Evolutionary conservation across 2,329 filamentous ascomycete species (phyloP).

Genomic region (Cladosporium velox): DNA sequence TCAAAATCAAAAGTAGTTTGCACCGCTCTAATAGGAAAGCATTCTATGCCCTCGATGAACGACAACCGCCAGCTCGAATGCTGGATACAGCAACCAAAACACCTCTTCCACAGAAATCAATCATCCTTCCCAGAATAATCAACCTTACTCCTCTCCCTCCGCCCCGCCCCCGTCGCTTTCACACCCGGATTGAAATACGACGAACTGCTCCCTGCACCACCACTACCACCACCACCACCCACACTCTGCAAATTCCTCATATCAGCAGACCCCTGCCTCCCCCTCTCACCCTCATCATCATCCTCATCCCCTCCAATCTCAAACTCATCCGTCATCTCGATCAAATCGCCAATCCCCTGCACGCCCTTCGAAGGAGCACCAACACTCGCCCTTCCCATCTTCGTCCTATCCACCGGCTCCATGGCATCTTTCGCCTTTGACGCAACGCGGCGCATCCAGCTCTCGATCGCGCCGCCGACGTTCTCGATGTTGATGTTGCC

Average conservation of each 20-base stretch:
- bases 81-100: too few relatives aligned
- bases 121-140: constrained; percentile 33
- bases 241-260: constrained; percentile 20
- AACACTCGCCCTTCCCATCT: constrained; percentile 33
- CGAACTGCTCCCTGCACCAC: constrained; percentile 26
- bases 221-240: constrained; percentile 2
- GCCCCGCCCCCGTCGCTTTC: constrained; percentile 21
- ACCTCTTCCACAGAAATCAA: constrained; percentile 23
- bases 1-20: too few relatives aligned
- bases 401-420: constrained; percentile 24
- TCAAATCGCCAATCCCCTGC: constrained; percentile 62
- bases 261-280: constrained; percentile 30
- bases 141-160: constrained; percentile 27
- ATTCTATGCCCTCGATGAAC: too few relatives aligned
- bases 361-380: constrained; percentile 39
- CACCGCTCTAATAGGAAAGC: too few relatives aligned
- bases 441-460: constrained; percentile 84
- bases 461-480: constrained; percentile 83
- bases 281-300: constrained; percentile 32
- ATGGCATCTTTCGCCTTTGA: constrained; percentile 52
- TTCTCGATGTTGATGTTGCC: constrained; percentile 64
- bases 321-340: constrained; percentile 68
- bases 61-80: too few relatives aligned
- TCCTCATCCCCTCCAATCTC: constrained; percentile 42
- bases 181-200: constrained; percentile 32